Evolutionary conservation across 768 basidiomycete species (phyloP).

Genomic region (Hygrophoropsis aurantiaca): DNA sequence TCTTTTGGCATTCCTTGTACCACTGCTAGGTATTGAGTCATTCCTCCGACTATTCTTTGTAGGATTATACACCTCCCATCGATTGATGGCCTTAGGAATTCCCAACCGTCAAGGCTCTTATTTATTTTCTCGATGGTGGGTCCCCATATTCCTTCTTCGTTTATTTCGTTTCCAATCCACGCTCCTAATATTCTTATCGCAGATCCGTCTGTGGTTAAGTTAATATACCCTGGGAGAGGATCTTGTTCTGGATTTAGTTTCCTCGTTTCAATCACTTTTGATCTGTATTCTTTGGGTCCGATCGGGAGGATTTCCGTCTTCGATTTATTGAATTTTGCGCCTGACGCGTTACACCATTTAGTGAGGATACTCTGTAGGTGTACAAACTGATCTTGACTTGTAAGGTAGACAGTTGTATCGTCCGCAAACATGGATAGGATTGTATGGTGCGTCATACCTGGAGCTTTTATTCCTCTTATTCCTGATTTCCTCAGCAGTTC

Average conservation of each 20-base stretch:
- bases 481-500: slow-evolving; percentile 27
- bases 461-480: slow-evolving; percentile 13
- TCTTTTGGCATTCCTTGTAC: slow-evolving; percentile 37
- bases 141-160: slow-evolving; percentile 3
- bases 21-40: slow-evolving; percentile 33
- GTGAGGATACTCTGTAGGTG: slow-evolving; percentile 27
- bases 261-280: neutral
- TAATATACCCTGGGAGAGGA: too few species aligned
- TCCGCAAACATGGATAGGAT: slow-evolving; percentile 24
- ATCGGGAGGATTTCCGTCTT: slow-evolving; percentile 43
- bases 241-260: too few species aligned
- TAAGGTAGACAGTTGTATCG: slow-evolving; percentile 23
- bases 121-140: slow-evolving; percentile 3
- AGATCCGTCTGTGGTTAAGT: neutral
- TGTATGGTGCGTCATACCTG: slow-evolving; percentile 5
- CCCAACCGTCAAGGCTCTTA: slow-evolving; percentile 4
- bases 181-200: neutral
- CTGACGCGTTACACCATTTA: slow-evolving; percentile 39
- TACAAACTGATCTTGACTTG: slow-evolving; percentile 14
- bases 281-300: slow-evolving; percentile 9
- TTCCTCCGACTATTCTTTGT: slow-evolving; percentile 27
- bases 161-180: neutral
- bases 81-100: neutral
- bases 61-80: slow-evolving; percentile 14
- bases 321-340: slow-evolving; percentile 39